Base-by-base conservation (phyloP, 2,329 filamentous ascomycete species). In the Cladophialophora yegresii region DNA sequence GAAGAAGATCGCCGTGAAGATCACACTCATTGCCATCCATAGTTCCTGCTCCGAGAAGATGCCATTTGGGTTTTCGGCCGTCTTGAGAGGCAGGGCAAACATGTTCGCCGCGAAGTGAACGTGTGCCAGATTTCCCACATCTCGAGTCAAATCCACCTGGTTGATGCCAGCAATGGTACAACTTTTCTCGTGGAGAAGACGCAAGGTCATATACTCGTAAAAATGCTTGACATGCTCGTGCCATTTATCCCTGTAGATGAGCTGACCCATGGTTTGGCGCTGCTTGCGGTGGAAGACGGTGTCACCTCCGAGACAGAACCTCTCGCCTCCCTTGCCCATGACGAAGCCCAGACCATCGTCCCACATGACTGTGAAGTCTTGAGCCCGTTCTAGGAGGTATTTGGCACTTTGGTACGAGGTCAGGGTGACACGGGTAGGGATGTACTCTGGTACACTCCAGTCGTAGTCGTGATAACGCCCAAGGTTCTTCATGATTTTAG, bases 71-170 rank as follows among this genome's bases (percentile, higher is more conserved):
- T 79, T 78, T 57, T 82, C 78, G 54, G 80, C 78, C 4, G 81
- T 83, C 75, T 85, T 85, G 67, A 86, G 73, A 0, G 83, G 83
- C 2, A 86, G 73, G n/a, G 78, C 80, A 70, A 85, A 85, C 56
- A 85, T 72, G 36, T 80, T 80, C 16, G 84, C 79, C 9, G 82
- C 82, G 64, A 85, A 85, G 68, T 83, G 81, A n/a, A 84, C 79
- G 56, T 82, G 81, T 3, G 82, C 82, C 3, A 85, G 71, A 67
- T 85, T 85, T 26, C 82, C 81, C 50, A 85, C 75, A 69, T 86
- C 84, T 63, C 84, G 80, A 36, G 84, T 83, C 82, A 93, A 81
- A 70, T 95, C 91, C 47, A 92, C 83, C 73, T 91, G 87, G 58
- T 84, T 84, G 61, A 82, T 81, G 8, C 83, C 83, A 3, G 80